phyloP scores from a whole-genome alignment of 192 early-diverging fungal species.

The Mortierella alpina region DNA sequence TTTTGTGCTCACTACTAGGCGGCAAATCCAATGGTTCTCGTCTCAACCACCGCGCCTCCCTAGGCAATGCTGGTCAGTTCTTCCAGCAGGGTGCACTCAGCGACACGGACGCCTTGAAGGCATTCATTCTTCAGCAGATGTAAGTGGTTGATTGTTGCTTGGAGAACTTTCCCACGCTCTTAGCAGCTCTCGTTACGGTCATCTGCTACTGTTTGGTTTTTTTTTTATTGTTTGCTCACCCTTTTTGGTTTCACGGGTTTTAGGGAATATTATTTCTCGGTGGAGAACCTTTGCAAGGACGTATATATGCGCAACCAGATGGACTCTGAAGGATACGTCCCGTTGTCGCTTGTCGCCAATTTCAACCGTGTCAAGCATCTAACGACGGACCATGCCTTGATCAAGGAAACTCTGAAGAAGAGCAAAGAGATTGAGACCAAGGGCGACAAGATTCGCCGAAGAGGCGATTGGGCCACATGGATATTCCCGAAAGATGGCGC shows the following conservation, averaged over 20 bases:
- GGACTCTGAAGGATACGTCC: constrained; percentile 86
- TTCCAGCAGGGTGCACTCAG: constrained; percentile 11
- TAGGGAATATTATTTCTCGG: constrained; percentile 96
- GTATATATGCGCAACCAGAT: constrained; percentile 94
- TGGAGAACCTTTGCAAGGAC: constrained; percentile 96
- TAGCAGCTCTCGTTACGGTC: not conserved
- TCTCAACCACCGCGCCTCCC: constrained; percentile 12
- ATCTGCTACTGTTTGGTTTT: not conserved
- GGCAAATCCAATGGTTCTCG: constrained; percentile 3
- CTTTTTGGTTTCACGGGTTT: constrained; percentile 11
- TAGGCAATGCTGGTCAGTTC: constrained; percentile 9
- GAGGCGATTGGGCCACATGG: constrained; percentile 88
- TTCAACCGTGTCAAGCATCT: constrained; percentile 90
- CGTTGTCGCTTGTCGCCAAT: constrained; percentile 76
- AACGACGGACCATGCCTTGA: constrained; percentile 71
- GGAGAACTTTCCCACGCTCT: not conserved
- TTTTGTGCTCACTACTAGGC: constrained; percentile 3
- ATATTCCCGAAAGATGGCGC: constrained; percentile 69
- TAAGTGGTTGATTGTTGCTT: constrained; percentile 31
- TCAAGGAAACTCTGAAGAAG: constrained; percentile 65
- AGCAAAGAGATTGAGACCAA: constrained; percentile 71
- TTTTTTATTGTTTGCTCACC: not conserved
- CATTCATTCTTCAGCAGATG: constrained; percentile 71
- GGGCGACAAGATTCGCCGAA: constrained; percentile 68
- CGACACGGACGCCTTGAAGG: constrained; percentile 57